phyloP scores from a whole-genome alignment of 352 stramenopile species.

The Nothophytophthora sp. region DNA sequence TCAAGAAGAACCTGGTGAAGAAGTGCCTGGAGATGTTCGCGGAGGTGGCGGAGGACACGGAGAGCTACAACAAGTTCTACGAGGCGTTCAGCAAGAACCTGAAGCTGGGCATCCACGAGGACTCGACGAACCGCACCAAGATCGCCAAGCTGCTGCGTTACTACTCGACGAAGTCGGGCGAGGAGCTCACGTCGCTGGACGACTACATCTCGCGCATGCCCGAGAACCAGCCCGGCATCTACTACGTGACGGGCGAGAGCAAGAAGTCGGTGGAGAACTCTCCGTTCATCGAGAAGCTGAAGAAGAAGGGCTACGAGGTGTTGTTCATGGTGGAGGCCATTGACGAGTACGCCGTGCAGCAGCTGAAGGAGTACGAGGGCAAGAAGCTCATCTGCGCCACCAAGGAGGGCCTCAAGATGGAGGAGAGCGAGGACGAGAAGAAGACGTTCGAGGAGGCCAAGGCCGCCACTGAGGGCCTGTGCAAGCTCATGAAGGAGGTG shows the following conservation, averaged over 20 bases:
- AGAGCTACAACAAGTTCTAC: conserved; percentile 99
- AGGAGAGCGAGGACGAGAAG: conserved; percentile 98
- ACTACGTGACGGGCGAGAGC: conserved; percentile 99
- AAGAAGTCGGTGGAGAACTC: conserved; percentile 99
- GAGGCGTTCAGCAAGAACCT: conserved; percentile 99
- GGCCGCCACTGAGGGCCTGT: conserved; percentile 96
- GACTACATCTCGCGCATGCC: conserved; percentile 98
- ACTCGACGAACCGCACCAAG: conserved; percentile 99
- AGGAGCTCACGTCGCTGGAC: conserved; percentile 97
- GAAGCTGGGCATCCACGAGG: conserved; percentile 99
- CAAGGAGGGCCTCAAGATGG: conserved; percentile 97
- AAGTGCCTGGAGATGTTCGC: conserved; percentile 99
- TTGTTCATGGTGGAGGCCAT: conserved; percentile 99
- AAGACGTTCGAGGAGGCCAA: conserved; percentile 99
- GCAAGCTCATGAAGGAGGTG: conserved; percentile 99
- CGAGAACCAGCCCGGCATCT: conserved; percentile 98
- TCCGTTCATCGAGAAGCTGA: conserved; percentile 99
- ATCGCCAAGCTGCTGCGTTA: conserved; percentile 99
- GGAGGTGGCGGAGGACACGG: conserved; percentile 97
- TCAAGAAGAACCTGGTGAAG: conserved; percentile 99
- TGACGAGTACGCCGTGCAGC: conserved; percentile 99
- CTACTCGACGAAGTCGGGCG: conserved; percentile 98
- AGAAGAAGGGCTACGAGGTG: conserved; percentile 99
- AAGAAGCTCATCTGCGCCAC: conserved; percentile 99
- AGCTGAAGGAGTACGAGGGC: conserved; percentile 99